Evolutionary conservation across 2,329 filamentous ascomycete genomes (phyloP), one percentile per base, ranked within the genome.

Genomic region (Xylaria sp.): DNA sequence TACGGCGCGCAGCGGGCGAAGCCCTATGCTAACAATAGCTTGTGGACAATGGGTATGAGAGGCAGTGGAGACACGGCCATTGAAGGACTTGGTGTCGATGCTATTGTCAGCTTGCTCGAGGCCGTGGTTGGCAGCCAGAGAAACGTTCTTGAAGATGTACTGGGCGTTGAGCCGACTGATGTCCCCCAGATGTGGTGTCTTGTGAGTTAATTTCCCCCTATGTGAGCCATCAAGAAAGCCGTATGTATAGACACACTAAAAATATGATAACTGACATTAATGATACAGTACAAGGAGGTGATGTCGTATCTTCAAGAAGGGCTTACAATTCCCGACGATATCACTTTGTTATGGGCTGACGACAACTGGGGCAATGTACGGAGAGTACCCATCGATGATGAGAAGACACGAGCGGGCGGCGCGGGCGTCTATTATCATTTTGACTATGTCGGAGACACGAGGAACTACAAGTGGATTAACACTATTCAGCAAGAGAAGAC

Each of bases 131-230:
- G 81, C 3, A 84, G 87, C 36, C 90, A 93, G 76, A 83, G 87
- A 58, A 76, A 84, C 10, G 89, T 90, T 65, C 81, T 91, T 50
- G 81, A 80, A 23, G 82, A 86, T 2, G 85, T 90, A 0, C 84
- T 90, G 50, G 83, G 82, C 13, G 83, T 83, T 3, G 78, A 86
- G 53, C 81, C 85, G 43, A 78, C 83, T 4, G 80, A 83, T 1
- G 85, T 90, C 0, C 90, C 90, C 6, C 90, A 92, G 77, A 84
- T 90, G 79, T 92, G 90, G 90, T 91, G 89, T 72, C 79, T 93
- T 9, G 61, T 64, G 41, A 64, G 61, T 64, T 12, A 30, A 13
- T 20, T 30, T 4, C 25, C 3, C 2, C 6, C n/a, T 25, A 9
- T 1, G 28, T 45, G 18, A 7, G 5, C 20, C 13, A 2, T 23